Conservation (phyloP, 1,139 yeast species). For the Sugiyamaella sp. region DNA sequence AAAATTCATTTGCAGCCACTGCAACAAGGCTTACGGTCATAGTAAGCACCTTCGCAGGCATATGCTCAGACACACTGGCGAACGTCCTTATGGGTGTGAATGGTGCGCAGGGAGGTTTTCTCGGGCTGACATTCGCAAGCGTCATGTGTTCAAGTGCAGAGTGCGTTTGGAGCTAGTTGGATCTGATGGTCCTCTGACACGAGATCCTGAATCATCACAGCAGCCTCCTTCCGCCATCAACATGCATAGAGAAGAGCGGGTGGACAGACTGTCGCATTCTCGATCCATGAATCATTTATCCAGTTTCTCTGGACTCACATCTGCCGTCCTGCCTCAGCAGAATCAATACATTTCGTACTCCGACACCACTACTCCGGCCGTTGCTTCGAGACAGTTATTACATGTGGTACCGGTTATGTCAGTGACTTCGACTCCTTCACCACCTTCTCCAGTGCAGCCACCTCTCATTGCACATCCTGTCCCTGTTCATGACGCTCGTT, state of each 20-base stretch:
- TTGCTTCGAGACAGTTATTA: not conserved
- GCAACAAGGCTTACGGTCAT: conserved; percentile 38
- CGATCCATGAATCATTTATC: not conserved
- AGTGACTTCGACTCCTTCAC: not conserved
- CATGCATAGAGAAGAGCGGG: conserved; percentile 12
- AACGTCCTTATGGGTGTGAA: conserved; percentile 37
- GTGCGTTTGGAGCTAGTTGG: not conserved
- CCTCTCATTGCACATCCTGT: conserved; percentile 8
- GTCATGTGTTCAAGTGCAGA: conserved; percentile 34
- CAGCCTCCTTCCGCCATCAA: not conserved
- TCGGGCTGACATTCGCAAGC: conserved; percentile 38
- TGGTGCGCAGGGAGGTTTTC: conserved; percentile 35
- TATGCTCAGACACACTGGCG: conserved; percentile 39
- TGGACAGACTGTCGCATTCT: conserved; percentile 2
- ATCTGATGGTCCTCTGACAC: not conserved
- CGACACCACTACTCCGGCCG: not conserved
- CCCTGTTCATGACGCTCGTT: conserved; percentile 12
- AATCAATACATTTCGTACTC: not conserved
- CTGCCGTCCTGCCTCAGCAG: not conserved
- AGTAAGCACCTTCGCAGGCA: conserved; percentile 42
- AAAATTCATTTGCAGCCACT: conserved; percentile 36
- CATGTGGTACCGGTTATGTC: not conserved
- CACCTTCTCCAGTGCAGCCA: not conserved
- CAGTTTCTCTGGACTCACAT: not conserved
- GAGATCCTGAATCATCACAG: not conserved